Evolutionary conservation across 805 yeast genomes (phyloP), one percentile per base, ranked within the genome.

Genomic region (Zygotorulaspora florentina): DNA sequence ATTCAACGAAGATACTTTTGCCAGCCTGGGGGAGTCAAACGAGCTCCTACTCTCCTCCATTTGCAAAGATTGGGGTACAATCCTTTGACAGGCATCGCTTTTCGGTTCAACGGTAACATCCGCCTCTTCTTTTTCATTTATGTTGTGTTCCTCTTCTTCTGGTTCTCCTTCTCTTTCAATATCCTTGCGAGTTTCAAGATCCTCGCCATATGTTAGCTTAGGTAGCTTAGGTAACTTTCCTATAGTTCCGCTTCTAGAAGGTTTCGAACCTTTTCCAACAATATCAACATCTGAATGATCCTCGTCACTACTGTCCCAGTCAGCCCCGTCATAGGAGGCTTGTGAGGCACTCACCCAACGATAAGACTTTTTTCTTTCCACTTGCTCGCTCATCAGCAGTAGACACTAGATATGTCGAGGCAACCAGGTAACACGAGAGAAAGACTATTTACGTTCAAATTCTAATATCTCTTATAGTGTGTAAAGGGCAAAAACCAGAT

Each of bases 311-410:
- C 62, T 56, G 43, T 63, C 59, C 75, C 75, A 70, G 34, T 66
- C 74, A 6, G 69, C 68, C 20, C 75, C 75, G 47, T 68, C 71
- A 43, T 70, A 70, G 27, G 63, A 66, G 2, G 68, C 69, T 37
- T 63, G 61, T 0, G 71, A 64, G 5, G 71, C 74, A 45, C 69
- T 68, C 2, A 58, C 67, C 74, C 74, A 70, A 31, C 74, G 62
- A 34, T 69, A 63, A 1, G 72, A 67, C 50, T 69, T 70, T 54
- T 64, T 59, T 45, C 74, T 63, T 13, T 47, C 64, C 3, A 70
- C 66, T n/a, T 63, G 57, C 15, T 60, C 66, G 42, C 44, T 18
- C 53, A 52, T 52, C 8, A 6, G 17, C 13, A 16, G n/a, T 28
- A n/a, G 29, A 13, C 17, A 29, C 25, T n/a, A 20, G 7, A 20